Evolutionary conservation across 2,329 filamentous ascomycete species (phyloP).

Genomic region (Pestalotiopsis sp.): DNA sequence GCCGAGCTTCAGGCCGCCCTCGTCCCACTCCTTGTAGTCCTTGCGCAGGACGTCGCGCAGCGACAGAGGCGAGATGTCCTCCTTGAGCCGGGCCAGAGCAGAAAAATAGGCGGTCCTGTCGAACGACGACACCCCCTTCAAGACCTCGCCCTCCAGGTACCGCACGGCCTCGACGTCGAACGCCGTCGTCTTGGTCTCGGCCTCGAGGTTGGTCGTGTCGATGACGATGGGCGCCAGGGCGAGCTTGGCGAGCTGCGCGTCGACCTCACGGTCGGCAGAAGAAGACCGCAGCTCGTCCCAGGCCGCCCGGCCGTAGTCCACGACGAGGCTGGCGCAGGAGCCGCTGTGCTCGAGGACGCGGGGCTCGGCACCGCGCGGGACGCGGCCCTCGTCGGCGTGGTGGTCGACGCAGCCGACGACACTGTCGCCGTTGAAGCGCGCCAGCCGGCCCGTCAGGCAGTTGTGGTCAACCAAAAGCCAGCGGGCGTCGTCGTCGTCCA

Average conservation of each 20-base stretch:
- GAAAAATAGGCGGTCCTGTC: slow-evolving; percentile 57
- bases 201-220: slow-evolving; percentile 67
- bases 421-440: slow-evolving; percentile 38
- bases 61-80: slow-evolving; percentile 60
- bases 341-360: slow-evolving; percentile 66
- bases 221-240: slow-evolving; percentile 71
- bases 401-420: slow-evolving; percentile 75
- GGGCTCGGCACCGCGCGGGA: slow-evolving; percentile 47
- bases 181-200: slow-evolving; percentile 62
- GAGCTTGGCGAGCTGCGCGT: slow-evolving; percentile 64
- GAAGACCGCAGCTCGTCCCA: slow-evolving; percentile 56
- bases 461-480: slow-evolving; percentile 86
- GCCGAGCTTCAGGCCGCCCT: slow-evolving; percentile 57
- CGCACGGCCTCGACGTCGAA: slow-evolving; percentile 59
- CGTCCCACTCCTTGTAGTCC: slow-evolving; percentile 81
- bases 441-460: slow-evolving; percentile 62
- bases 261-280: slow-evolving; percentile 38
- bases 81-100: slow-evolving; percentile 63
- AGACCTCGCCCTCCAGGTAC: slow-evolving; percentile 54
- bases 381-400: slow-evolving; percentile 68
- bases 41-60: slow-evolving; percentile 72
- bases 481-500: slow-evolving; percentile 53
- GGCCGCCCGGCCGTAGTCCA: slow-evolving; percentile 53
- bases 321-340: slow-evolving; percentile 72
- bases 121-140: slow-evolving; percentile 35